Conservation (phyloP, 2,329 filamentous ascomycete genomes). For the Beauveria pseudobassiana region DNA sequence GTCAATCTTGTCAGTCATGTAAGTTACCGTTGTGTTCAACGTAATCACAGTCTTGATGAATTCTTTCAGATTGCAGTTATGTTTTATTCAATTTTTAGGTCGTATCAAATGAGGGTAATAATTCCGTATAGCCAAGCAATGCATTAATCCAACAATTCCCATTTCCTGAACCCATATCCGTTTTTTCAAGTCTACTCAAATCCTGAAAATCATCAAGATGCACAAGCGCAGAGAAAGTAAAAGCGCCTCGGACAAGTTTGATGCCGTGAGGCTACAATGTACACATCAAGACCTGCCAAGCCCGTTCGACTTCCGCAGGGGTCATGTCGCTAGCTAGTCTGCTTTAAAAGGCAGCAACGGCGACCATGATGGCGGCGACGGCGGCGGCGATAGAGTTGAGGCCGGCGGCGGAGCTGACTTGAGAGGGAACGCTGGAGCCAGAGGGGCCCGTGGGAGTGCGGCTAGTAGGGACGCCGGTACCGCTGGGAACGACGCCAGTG, state of each 20-base stretch:
- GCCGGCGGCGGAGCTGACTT: slow-evolving; percentile 14
- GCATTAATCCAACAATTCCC: slow-evolving; percentile 4
- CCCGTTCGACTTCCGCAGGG: not conserved
- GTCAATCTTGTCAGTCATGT: too few species aligned
- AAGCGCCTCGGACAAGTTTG: not conserved
- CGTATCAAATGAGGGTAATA: slow-evolving; percentile 12
- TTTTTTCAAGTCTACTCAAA: slow-evolving; percentile 7
- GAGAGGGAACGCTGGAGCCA: not conserved
- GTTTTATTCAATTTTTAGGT: not conserved
- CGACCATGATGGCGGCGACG: slow-evolving; percentile 23
- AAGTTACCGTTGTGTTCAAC: too few species aligned
- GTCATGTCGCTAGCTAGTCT: not conserved
- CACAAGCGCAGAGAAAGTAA: not conserved
- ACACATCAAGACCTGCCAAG: not conserved
- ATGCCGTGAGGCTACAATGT: slow-evolving; percentile 4
- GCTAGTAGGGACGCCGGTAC: not conserved
- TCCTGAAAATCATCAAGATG: not conserved
- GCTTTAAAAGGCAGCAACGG: slow-evolving; percentile 23
- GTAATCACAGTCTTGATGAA: too few species aligned
- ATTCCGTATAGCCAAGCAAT: slow-evolving; percentile 8
- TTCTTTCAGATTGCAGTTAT: too few species aligned
- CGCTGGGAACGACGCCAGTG: not conserved
- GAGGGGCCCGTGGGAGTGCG: not conserved
- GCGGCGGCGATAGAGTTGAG: slow-evolving; percentile 26
- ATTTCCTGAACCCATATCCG: not conserved